Percentiles rank a stretch among this genome's conserved stretches.
Conservation (phyloP, 1,284 basidiomycete genomes). For the Puccinia polysora region DNA sequence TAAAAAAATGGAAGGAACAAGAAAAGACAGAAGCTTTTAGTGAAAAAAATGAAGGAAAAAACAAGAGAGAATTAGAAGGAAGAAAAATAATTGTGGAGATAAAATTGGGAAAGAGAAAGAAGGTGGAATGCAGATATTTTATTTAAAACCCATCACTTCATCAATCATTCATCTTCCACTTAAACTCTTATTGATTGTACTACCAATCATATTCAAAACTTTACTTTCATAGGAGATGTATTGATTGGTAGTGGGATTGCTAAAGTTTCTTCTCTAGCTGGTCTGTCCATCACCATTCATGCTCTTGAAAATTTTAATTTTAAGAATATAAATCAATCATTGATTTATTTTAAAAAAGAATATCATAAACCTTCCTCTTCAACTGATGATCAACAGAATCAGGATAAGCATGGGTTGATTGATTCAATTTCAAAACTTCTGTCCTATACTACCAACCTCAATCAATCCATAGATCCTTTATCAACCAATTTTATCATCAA, state of each 20-base stretch:
- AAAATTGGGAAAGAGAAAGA: too few species aligned
- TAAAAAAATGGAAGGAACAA: too few species aligned
- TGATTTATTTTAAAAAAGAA: constrained; percentile 57
- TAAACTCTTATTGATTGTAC: too few species aligned
- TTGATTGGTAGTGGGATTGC: constrained; percentile 59
- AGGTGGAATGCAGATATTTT: too few species aligned
- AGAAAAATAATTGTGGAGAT: too few species aligned
- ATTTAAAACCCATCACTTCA: too few species aligned
- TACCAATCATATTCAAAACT: too few species aligned
- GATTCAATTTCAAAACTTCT: constrained; percentile 54
- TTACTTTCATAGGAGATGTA: constrained; percentile 57
- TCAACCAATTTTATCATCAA: constrained; percentile 60
- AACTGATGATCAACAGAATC: constrained; percentile 55
- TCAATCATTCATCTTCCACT: too few species aligned
- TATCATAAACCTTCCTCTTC: constrained; percentile 58
- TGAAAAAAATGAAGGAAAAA: too few species aligned
- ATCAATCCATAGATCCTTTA: constrained; percentile 57
- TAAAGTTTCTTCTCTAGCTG: constrained; percentile 56
- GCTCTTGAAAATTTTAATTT: not conserved
- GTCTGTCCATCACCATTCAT: constrained; percentile 48
- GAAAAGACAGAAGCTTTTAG: too few species aligned
- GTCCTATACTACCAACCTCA: constrained; percentile 44
- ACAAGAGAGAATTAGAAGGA: too few species aligned
- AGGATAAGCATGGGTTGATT: constrained; percentile 55
- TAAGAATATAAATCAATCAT: constrained; percentile 54